Evolutionary conservation across 1,284 basidiomycete genomes (phyloP).

Genomic region (Cryptococcus floricola): DNA sequence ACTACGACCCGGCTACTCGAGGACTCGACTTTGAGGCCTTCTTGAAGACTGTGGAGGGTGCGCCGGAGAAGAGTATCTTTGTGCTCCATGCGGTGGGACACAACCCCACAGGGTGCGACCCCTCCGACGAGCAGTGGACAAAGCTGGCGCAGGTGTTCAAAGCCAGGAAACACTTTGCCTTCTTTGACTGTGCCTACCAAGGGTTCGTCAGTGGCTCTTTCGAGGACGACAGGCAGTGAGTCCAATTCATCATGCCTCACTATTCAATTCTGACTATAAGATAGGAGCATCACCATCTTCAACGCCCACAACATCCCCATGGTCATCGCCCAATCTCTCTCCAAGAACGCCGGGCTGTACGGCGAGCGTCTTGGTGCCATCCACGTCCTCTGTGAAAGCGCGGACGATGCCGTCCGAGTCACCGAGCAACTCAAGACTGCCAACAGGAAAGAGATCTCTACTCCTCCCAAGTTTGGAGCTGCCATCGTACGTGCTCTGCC

Average conservation of each 20-base stretch:
- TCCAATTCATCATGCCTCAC: neutral
- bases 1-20: too few species aligned
- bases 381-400: slow-evolving; percentile 61
- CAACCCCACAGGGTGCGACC: too few species aligned
- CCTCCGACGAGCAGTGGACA: too few species aligned
- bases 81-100: too few species aligned
- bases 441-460: slow-evolving; percentile 87
- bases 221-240: slow-evolving; percentile 51
- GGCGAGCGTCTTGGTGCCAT: slow-evolving; percentile 84
- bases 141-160: too few species aligned
- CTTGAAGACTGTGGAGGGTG: too few species aligned
- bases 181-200: slow-evolving; percentile 95
- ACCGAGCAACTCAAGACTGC: slow-evolving; percentile 70
- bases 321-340: slow-evolving; percentile 54
- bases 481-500: slow-evolving; percentile 62
- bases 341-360: slow-evolving; percentile 93
- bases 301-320: neutral
- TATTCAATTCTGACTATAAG: neutral
- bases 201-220: slow-evolving; percentile 46
- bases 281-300: neutral
- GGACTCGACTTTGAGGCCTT: too few species aligned
- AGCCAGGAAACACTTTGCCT: slow-evolving; percentile 51
- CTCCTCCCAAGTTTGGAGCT: slow-evolving; percentile 88
- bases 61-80: too few species aligned
- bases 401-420: neutral